Percentiles rank a stretch among this genome's conserved stretches.
Conservation (phyloP, 2,329 filamentous ascomycete genomes). For the Metarhizium humberi region DNA sequence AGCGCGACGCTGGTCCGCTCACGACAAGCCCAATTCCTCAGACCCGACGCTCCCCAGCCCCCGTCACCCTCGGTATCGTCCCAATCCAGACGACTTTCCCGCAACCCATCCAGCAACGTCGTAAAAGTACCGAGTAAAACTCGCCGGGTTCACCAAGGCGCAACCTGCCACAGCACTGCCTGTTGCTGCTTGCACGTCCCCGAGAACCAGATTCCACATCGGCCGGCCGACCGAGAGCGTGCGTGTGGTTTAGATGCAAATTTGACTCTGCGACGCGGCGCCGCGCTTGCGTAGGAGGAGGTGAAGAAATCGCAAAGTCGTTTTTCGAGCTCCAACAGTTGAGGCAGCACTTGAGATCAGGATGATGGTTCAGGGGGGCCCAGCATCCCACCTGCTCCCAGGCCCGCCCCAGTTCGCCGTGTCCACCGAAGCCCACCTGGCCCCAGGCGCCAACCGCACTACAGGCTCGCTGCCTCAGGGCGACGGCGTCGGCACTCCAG, state of each 20-base stretch:
- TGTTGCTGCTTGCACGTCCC: not conserved
- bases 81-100: too few relatives aligned
- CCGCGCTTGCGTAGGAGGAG: not conserved
- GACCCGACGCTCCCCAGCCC: not conserved
- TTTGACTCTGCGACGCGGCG: not conserved
- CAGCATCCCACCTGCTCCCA: constrained; percentile 6
- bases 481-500: constrained; percentile 5
- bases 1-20: not conserved
- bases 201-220: not conserved
- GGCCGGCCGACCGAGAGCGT: not conserved
- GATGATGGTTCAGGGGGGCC: constrained; percentile 26
- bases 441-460: not conserved
- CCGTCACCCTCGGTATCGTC: not conserved
- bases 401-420: constrained; percentile 1
- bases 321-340: not conserved
- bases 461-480: constrained; percentile 1
- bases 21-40: not conserved
- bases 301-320: not conserved
- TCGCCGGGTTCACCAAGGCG: not conserved
- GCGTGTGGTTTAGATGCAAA: not conserved
- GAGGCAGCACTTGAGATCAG: constrained; percentile 4
- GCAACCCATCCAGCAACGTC: too few relatives aligned
- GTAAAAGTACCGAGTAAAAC: too few relatives aligned
- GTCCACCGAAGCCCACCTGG: not conserved
- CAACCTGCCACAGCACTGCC: not conserved